Percentiles rank a stretch among this genome's conserved stretches.
These are phyloP conservation scores for Fraxinus baroniana DNA, from an alignment of 305 asterid genomes.

Conservation along the genomic window DNA sequence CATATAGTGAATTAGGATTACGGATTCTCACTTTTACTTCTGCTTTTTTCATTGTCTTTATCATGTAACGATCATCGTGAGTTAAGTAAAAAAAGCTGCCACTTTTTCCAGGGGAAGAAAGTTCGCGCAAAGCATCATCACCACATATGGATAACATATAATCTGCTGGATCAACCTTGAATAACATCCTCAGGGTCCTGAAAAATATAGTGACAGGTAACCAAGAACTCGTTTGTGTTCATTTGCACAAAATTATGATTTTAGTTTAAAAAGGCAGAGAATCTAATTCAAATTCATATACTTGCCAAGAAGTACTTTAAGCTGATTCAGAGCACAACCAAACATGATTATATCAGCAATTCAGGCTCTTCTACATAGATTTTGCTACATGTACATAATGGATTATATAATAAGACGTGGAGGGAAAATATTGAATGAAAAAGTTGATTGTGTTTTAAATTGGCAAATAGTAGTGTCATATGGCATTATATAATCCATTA, in stretches of 20 bases:
- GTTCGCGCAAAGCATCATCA: constrained; percentile 77
- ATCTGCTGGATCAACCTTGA: constrained; percentile 94
- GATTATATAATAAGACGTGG: background rate
- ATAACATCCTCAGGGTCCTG: constrained; percentile 76
- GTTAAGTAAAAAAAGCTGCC: constrained; percentile 91
- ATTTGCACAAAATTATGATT: background rate
- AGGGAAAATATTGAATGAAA: background rate
- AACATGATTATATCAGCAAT: background rate
- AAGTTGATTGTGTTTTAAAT: background rate
- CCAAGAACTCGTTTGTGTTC: background rate
- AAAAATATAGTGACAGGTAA: background rate
- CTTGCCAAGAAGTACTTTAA: background rate
- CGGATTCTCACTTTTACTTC: constrained; percentile 75
- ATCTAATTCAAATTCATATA: background rate
- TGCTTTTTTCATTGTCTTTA: constrained; percentile 86
- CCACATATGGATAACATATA: constrained; percentile 94
- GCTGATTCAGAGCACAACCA: background rate
- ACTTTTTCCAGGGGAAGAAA: constrained; percentile 87
- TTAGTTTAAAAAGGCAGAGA: background rate
- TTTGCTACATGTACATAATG: background rate
- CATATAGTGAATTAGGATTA: constrained; percentile 2
- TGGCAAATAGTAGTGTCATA: background rate
- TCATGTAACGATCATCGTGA: constrained; percentile 86
- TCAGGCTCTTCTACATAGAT: background rate
- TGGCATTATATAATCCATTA: background rate